A percentile compares a stretch with the other conserved stretches of the same genome.
These are phyloP conservation scores for Corylus americana DNA, from an alignment of 306 rosid genomes.

Conservation along the genomic window DNA sequence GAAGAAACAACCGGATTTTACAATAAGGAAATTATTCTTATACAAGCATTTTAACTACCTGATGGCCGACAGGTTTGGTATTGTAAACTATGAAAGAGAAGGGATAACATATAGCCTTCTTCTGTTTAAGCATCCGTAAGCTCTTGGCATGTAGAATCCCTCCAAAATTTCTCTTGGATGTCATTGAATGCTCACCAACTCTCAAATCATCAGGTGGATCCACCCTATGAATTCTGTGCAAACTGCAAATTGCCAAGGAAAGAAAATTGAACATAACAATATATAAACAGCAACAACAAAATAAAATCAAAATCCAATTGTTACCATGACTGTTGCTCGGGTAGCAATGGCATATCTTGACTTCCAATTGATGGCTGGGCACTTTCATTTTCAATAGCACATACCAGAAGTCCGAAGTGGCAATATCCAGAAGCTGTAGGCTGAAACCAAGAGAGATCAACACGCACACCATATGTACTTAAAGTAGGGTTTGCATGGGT, in stretches of 20 bases:
- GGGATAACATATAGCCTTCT: slow-evolving; percentile 52
- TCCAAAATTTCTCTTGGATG: slow-evolving; percentile 60
- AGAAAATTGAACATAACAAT: slow-evolving; percentile 20
- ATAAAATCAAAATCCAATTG: slow-evolving; percentile 26
- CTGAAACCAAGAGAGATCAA: slow-evolving; percentile 90
- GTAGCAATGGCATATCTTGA: slow-evolving; percentile 39
- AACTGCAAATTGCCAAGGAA: slow-evolving; percentile 42
- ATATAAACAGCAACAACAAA: slow-evolving; percentile 14
- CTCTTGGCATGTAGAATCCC: slow-evolving; percentile 61
- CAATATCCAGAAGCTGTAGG: slow-evolving; percentile 90
- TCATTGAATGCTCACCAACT: slow-evolving; percentile 47
- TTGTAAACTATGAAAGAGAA: slow-evolving; percentile 63
- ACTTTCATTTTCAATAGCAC: slow-evolving; percentile 51
- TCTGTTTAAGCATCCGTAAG: slow-evolving; percentile 73
- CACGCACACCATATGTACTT: slow-evolving; percentile 51
- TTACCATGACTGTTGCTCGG: slow-evolving; percentile 66
- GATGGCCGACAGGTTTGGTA: slow-evolving; percentile 86
- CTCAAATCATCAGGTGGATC: slow-evolving; percentile 38
- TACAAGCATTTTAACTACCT: slow-evolving; percentile 54
- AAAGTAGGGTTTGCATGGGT: slow-evolving; percentile 67
- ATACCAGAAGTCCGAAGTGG: slow-evolving; percentile 72
- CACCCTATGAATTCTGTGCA: slow-evolving; percentile 29
- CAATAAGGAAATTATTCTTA: not conserved
- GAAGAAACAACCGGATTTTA: slow-evolving; percentile 22
- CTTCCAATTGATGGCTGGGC: slow-evolving; percentile 37